Conservation (phyloP, 208 protist genomes). For the Cochliopodium minus region DNA sequence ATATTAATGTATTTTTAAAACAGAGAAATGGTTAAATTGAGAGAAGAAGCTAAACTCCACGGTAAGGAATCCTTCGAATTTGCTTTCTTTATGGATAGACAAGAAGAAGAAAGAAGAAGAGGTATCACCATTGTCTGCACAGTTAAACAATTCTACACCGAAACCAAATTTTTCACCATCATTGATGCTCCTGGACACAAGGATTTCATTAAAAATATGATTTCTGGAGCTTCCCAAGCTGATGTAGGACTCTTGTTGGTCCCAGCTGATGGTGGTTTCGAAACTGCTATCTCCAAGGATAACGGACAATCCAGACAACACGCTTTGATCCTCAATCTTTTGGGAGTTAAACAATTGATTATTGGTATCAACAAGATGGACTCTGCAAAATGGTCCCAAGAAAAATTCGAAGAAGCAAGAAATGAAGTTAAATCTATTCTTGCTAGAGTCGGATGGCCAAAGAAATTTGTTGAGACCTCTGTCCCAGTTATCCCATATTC, state of each 20-base stretch:
- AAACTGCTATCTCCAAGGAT: slow-evolving; percentile 36
- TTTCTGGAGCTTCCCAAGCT: slow-evolving; percentile 56
- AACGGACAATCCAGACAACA: slow-evolving; percentile 61
- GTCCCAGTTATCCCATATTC: slow-evolving; percentile 32
- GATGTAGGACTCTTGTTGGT: neutral
- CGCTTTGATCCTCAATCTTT: slow-evolving; percentile 50
- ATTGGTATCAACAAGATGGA: slow-evolving; percentile 75
- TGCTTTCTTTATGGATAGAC: slow-evolving; percentile 69
- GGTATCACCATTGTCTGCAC: slow-evolving; percentile 73
- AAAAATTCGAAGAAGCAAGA: slow-evolving; percentile 32
- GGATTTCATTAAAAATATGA: slow-evolving; percentile 86
- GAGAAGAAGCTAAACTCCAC: slow-evolving; percentile 45
- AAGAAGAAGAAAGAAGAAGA: slow-evolving; percentile 67
- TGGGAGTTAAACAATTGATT: slow-evolving; percentile 66
- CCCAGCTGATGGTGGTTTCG: slow-evolving; percentile 30
- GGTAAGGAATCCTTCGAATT: slow-evolving; percentile 75
- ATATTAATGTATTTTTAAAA: slow-evolving; percentile 1
- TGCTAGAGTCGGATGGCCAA: slow-evolving; percentile 31
- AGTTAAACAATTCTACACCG: slow-evolving; percentile 65
- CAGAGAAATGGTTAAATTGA: too few relatives aligned
- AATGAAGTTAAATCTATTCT: slow-evolving; percentile 30
- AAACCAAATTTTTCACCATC: slow-evolving; percentile 62
- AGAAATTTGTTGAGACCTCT: too few relatives aligned
- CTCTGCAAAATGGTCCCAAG: slow-evolving; percentile 22
- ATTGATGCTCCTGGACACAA: slow-evolving; percentile 78